A percentile compares a stretch with the other conserved stretches of the same genome.
These are phyloP conservation scores for Metschnikowia peoriensis DNA, from an alignment of 805 yeast species.

Conservation along the genomic window DNA sequence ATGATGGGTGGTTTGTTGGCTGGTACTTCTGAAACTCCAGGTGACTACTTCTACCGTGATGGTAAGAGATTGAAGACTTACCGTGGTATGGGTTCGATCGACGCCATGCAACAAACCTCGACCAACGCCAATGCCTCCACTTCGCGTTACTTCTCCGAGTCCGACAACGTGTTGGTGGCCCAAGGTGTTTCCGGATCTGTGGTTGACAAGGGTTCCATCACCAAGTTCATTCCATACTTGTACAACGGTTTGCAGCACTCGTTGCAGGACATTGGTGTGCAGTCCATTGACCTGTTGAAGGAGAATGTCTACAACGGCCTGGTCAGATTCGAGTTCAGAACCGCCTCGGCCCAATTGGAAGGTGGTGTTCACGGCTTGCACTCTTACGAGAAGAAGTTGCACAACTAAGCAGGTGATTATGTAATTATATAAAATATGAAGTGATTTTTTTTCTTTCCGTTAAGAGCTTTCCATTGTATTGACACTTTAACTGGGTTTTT, in stretches of 20 bases:
- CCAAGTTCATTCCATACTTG: conserved; percentile 91
- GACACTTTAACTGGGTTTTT: too few species aligned
- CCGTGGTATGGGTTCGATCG: conserved; percentile 99
- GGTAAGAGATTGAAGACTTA: conserved; percentile 96
- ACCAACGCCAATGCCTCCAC: conserved; percentile 94
- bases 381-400: conserved; percentile 96
- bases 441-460: background rate
- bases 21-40: conserved; percentile 98
- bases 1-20: conserved; percentile 99
- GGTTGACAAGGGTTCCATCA: conserved; percentile 92
- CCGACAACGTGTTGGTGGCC: conserved; percentile 93
- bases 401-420: conserved; percentile 50
- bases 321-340: conserved; percentile 94
- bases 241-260: conserved; percentile 97
- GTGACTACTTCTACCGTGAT: conserved; percentile 95
- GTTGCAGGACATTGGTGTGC: conserved; percentile 94
- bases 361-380: conserved; percentile 97
- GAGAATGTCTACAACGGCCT: conserved; percentile 60
- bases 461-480: too few species aligned
- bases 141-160: conserved; percentile 95
- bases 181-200: conserved; percentile 99
- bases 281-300: conserved; percentile 62
- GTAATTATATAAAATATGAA: background rate
- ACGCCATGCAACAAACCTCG: conserved; percentile 94
- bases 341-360: conserved; percentile 97